Evolutionary conservation across 1,284 basidiomycete genomes (phyloP), one percentile per base, ranked within the genome.

Genomic region (Macrocybe sp.): DNA sequence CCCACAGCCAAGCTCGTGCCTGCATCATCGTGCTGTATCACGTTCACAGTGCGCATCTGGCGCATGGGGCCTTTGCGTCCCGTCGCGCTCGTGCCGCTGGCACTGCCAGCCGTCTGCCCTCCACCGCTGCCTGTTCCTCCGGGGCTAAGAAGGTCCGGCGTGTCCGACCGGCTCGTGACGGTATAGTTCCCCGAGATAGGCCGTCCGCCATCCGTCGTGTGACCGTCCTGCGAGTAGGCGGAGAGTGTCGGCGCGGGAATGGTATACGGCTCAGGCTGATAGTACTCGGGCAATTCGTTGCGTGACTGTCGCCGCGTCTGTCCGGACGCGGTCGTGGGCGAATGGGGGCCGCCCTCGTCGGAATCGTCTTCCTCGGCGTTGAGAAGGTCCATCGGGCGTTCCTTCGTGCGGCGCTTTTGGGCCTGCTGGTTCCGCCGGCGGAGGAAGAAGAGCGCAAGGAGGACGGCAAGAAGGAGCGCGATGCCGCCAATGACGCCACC

Each of bases 11-110:
- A 64, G 33, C 71, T 70, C 4, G 78, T 78, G 1, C 87, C 87
- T 0, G 82, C 87, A 59, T 91, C 87, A 52, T 90, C 86, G 55
- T 91, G 87, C 65, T 89, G 88, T 45, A 90, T 76, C 55, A 89
- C 77, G 59, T 90, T 90, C 38, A 90, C 79, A 0, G 85, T 74
- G 38, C 86, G 70, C 66, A 89, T 69, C 53, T 65, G 65, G 48
- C 71, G 59, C 33, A 69, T 63, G 3, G 64, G 64, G 41, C 55
- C 70, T 63, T 70, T 82, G 66, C 74, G 78, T 59, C 72, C 75
- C 52, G 55, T 60, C 30, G 54, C 49, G 10, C 63, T 59, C 40
- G 60, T 60, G 33, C 57, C 53, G 36, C 55, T 57, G 16, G 56
- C 54, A 34, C 55, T 50, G 32, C 64, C 55, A n/a, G 55, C 55